phyloP scores from a whole-genome alignment of 2,329 filamentous ascomycete genomes.

The Claviceps sp. region DNA sequence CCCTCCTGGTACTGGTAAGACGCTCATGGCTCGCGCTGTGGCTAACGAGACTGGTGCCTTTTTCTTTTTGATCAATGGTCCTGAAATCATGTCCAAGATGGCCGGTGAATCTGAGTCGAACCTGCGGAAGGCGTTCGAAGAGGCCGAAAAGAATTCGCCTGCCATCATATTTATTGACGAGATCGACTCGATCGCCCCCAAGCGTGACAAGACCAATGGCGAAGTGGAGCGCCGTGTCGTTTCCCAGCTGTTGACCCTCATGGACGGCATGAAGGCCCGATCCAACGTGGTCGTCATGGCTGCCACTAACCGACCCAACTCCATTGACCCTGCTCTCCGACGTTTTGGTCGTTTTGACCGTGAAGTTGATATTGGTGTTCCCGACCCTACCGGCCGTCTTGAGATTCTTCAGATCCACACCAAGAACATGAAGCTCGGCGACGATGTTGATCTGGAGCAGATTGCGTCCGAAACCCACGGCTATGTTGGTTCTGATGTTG shows the following conservation, averaged over 20 bases:
- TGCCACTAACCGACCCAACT: slow-evolving; percentile 96
- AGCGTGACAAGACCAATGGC: slow-evolving; percentile 99
- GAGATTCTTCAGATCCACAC: slow-evolving; percentile 99
- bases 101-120: slow-evolving; percentile 98
- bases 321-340: slow-evolving; percentile 91
- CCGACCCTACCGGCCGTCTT: slow-evolving; percentile 92
- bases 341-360: slow-evolving; percentile 98
- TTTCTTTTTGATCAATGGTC: slow-evolving; percentile 99
- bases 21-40: slow-evolving; percentile 94
- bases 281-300: slow-evolving; percentile 99
- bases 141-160: slow-evolving; percentile 98
- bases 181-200: slow-evolving; percentile 96
- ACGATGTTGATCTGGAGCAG: slow-evolving; percentile 92
- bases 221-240: slow-evolving; percentile 98
- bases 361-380: slow-evolving; percentile 96
- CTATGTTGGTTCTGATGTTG: slow-evolving; percentile 97
- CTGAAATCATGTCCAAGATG: slow-evolving; percentile 99
- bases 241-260: slow-evolving; percentile 90
- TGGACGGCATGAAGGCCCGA: slow-evolving; percentile 99
- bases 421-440: slow-evolving; percentile 99
- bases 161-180: slow-evolving; percentile 99
- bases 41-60: slow-evolving; percentile 98
- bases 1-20: slow-evolving; percentile 98
- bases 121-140: slow-evolving; percentile 96
- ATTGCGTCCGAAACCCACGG: slow-evolving; percentile 97